Percentiles rank a stretch among this genome's conserved stretches.
These are phyloP conservation scores for Wickerhamiella hasegawae DNA, from an alignment of 805 yeast species.

Conservation along the genomic window DNA sequence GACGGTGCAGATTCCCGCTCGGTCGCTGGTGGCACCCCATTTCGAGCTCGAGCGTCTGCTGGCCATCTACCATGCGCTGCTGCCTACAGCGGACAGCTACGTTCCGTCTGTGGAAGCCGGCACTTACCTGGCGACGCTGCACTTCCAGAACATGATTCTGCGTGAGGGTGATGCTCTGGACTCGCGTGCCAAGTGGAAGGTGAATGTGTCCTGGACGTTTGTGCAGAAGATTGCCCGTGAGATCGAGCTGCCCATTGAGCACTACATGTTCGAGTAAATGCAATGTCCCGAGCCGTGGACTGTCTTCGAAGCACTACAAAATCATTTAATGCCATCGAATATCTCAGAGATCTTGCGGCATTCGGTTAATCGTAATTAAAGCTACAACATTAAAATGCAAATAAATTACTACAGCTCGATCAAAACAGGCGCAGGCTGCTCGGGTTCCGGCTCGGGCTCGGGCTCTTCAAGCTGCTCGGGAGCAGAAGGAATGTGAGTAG, in stretches of 20 bases:
- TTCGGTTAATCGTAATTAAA: background rate
- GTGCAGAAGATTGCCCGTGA: conserved; percentile 46
- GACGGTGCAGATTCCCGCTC: conserved; percentile 36
- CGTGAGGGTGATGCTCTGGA: conserved; percentile 38
- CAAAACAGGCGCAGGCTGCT: too few relatives aligned
- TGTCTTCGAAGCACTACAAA: background rate
- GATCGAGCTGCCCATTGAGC: conserved; percentile 47
- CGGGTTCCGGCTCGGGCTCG: conserved; percentile 4
- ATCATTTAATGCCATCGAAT: background rate
- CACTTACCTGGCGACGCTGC: conserved; percentile 43
- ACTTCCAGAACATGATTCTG: conserved; percentile 34
- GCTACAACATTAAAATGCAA: background rate
- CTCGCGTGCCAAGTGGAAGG: conserved; percentile 61
- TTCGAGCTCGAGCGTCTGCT: conserved; percentile 67
- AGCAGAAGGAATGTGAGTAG: background rate
- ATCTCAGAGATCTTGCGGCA: background rate
- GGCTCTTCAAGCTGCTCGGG: background rate
- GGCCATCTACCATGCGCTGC: conserved; percentile 64
- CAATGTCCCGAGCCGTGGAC: background rate
- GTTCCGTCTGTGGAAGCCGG: conserved; percentile 23
- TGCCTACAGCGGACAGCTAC: conserved; percentile 28
- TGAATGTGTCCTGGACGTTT: conserved; percentile 55
- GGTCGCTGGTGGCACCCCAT: conserved; percentile 51
- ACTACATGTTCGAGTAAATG: conserved; percentile 42
- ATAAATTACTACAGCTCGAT: conserved; percentile 11